These are phyloP conservation scores for Vitis rupestris DNA, from an alignment of 164 flowering plant species.

Conservation along the genomic window DNA sequence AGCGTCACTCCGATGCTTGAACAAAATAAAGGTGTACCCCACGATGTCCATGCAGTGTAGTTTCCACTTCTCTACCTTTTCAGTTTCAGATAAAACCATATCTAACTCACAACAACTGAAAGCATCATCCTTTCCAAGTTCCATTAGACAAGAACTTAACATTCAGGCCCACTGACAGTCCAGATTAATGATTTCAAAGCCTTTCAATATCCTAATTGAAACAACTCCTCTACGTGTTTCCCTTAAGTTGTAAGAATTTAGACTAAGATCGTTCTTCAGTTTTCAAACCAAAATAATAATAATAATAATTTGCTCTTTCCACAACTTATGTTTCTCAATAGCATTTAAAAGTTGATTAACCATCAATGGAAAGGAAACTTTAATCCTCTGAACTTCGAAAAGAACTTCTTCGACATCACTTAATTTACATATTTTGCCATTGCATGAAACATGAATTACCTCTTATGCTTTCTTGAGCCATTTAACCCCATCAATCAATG, in stretches of 20 bases:
- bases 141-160: conserved; percentile 4
- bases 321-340: conserved; percentile 63
- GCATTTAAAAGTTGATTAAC: conserved; percentile 47
- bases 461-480: conserved; percentile 60
- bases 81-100: conserved; percentile 50
- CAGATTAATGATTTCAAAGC: no score
- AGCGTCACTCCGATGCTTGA: conserved; percentile 30
- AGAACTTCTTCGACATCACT: conserved; percentile 57
- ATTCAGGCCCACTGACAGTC: no score
- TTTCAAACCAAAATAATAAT: conserved; percentile 25
- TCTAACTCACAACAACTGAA: conserved; percentile 63
- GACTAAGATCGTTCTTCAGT: conserved; percentile 45
- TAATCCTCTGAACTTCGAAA: conserved; percentile 39
- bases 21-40: conserved; percentile 26
- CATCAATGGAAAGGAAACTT: conserved; percentile 39
- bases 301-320: conserved; percentile 61
- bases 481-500: conserved; percentile 43
- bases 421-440: conserved; percentile 33
- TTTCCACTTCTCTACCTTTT: conserved; percentile 65
- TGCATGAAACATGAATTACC: conserved; percentile 27
- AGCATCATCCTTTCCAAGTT: conserved; percentile 51
- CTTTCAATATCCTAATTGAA: no score
- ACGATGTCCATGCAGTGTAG: conserved; percentile 36
- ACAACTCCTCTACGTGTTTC: no score
- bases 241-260: conserved; percentile 47